Base-by-base conservation (phyloP, 257 asterid genomes). In the Fraxinus americana region DNA sequence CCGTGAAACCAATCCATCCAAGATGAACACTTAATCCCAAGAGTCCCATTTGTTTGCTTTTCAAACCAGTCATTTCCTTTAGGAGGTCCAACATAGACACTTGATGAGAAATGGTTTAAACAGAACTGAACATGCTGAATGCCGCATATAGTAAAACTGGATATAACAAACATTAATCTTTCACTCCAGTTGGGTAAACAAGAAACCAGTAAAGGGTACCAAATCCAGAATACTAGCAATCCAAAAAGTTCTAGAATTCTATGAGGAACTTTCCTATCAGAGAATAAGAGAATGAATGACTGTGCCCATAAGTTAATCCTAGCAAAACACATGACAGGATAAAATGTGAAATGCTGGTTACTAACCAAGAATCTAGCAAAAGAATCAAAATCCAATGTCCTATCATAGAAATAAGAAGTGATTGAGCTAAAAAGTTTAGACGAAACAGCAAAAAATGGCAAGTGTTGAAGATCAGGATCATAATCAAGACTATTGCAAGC, bases 1-100 rank as follows among this genome's bases (percentile, higher is more conserved):
- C 98, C 98, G n/a, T 94, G 98, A 65, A 94, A 94, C 97, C 98
- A 94, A 78, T 94, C 98, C 98, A 94, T 91, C 98, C 98, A 91
- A 19, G 94, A 54, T 0, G 94, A 69, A 77, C 97, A 94, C 0
- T 73, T 34, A 12, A 94, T 91, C 54, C 89, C 79, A 10, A 94
- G 89, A 16, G 87, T 82, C 1, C 97, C 97, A 50, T 71, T 30
- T 0, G 97, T 92, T 78, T 94, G 98, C 90, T 89, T 94, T 86
- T 94, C 92, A 25, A 91, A 92, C 98, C 98, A 94, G 73, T 92
- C 96, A 68, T 91, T 89, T 57, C 97, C 97, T 16, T 27, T 84
- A 1, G 97, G 98, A 11, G 75, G 81, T 17, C 97, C 98, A 4
- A 94, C 75, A 27, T 92, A 94, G 6, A 89, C 86, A 32, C 78